Conservation (phyloP, 257 asterid genomes). For the Fraxinus quadrangulata region DNA sequence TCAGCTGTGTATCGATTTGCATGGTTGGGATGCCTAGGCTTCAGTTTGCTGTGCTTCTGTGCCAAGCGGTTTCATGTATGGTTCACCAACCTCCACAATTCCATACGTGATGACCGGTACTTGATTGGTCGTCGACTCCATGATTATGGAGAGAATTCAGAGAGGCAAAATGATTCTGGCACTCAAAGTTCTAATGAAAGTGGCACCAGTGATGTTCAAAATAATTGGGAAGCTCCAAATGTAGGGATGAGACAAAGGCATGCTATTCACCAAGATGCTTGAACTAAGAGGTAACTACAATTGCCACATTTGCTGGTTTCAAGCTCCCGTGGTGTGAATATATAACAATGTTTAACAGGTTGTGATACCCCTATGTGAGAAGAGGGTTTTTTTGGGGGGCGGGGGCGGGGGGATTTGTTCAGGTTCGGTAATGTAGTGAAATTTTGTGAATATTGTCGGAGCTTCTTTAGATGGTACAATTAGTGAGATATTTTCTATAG, state of each 20-base stretch:
- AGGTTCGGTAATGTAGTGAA: neutral
- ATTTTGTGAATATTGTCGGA: slow-evolving; percentile 28
- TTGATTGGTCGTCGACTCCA: slow-evolving; percentile 93
- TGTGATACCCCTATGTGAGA: neutral
- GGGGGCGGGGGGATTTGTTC: neutral
- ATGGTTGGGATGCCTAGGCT: slow-evolving; percentile 89
- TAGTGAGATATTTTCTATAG: neutral
- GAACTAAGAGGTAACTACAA: neutral
- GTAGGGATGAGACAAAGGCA: slow-evolving; percentile 68
- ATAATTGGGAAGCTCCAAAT: slow-evolving; percentile 37
- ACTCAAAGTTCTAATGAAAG: slow-evolving; percentile 21
- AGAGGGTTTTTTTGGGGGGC: neutral
- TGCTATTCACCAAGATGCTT: slow-evolving; percentile 47
- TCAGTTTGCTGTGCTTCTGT: slow-evolving; percentile 71
- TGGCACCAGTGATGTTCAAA: slow-evolving; percentile 12
- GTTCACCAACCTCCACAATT: slow-evolving; percentile 95
- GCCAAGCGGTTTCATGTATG: slow-evolving; percentile 91
- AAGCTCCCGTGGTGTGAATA: neutral
- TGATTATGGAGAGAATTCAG: slow-evolving; percentile 65
- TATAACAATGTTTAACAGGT: neutral
- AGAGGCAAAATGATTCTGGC: slow-evolving; percentile 31
- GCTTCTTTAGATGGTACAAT: neutral
- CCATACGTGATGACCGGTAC: slow-evolving; percentile 93
- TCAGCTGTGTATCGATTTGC: slow-evolving; percentile 92
- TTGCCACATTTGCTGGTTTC: neutral